phyloP scores from a whole-genome alignment of 106 monocot genomes.

The Dendrobium catenatum region DNA sequence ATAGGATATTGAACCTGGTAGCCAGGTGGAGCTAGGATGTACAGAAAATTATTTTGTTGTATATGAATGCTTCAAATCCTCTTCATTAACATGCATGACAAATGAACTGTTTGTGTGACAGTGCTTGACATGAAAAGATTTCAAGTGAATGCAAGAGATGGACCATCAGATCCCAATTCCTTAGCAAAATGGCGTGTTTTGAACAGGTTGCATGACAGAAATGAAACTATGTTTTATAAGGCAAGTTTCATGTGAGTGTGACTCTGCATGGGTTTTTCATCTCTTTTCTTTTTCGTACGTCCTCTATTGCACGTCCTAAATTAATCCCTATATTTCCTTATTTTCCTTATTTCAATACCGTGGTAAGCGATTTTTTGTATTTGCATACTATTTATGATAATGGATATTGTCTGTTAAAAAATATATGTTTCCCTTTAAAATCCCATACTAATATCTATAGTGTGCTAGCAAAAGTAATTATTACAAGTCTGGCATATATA shows the following conservation, averaged over 20 bases:
- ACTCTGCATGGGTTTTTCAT: background rate
- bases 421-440: background rate
- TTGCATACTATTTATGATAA: background rate
- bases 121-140: conserved; percentile 91
- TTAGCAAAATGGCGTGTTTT: conserved; percentile 98
- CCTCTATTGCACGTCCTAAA: background rate
- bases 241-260: conserved; percentile 20
- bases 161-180: conserved; percentile 65
- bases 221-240: conserved; percentile 96
- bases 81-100: background rate
- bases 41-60: background rate
- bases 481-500: background rate
- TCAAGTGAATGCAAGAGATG: conserved; percentile 74
- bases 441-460: background rate
- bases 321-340: background rate
- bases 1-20: background rate
- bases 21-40: background rate
- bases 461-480: background rate
- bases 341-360: background rate
- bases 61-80: background rate
- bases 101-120: conserved; percentile 22
- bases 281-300: background rate
- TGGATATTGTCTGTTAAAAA: background rate
- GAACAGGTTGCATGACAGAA: conserved; percentile 93
- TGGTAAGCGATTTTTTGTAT: background rate